Conservation (phyloP, 1,284 basidiomycete genomes). For the Pseudomicrostroma phylloplanum region DNA sequence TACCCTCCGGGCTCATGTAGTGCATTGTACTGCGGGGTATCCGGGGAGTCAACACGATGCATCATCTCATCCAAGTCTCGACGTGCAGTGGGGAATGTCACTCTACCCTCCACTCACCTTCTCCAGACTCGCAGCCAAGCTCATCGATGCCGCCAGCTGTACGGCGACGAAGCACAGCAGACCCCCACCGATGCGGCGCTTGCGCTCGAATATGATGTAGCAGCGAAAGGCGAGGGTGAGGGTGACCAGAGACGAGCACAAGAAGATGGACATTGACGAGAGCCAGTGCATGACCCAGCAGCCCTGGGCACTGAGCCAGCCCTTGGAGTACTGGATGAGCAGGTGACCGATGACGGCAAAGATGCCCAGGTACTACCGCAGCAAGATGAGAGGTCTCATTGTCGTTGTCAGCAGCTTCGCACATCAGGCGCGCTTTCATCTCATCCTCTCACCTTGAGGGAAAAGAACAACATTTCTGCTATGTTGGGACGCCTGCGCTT, state of each 20-base stretch:
- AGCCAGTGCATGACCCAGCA: neutral
- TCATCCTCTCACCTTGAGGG: conserved; percentile 6
- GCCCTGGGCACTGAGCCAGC: neutral
- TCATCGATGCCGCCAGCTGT: too few species aligned
- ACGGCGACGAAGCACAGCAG: neutral
- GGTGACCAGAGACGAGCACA: neutral
- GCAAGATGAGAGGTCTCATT: neutral
- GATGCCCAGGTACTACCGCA: neutral
- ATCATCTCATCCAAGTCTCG: too few species aligned
- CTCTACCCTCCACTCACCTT: too few species aligned
- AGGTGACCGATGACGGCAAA: neutral
- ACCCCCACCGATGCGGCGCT: neutral
- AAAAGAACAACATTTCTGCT: conserved; percentile 10
- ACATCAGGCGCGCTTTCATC: neutral
- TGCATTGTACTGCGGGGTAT: too few species aligned
- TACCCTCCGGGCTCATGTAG: too few species aligned
- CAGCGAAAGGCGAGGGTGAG: neutral
- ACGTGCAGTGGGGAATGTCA: too few species aligned
- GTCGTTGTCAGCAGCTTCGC: neutral
- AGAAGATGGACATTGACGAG: neutral
- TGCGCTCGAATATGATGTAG: neutral
- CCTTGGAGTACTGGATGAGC: neutral
- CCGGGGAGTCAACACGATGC: too few species aligned
- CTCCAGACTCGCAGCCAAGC: too few species aligned
- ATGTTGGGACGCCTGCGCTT: conserved; percentile 8